A percentile compares a stretch with the other conserved stretches of the same genome.
Conservation (phyloP, 495 filamentous ascomycete species). For the Xylaria nigripes region DNA sequence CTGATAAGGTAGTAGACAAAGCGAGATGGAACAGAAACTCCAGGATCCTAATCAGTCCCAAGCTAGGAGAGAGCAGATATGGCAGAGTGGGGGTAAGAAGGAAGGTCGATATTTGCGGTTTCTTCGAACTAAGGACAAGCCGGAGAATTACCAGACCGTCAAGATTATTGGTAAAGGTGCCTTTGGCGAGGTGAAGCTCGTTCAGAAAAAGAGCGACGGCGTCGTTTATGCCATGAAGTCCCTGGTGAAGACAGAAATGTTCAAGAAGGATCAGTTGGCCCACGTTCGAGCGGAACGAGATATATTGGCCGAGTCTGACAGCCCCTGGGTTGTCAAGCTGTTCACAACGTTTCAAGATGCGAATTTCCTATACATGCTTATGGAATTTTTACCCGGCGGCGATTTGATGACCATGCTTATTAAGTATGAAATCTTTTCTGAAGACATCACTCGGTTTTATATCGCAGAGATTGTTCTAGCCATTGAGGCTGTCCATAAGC, state of each 20-base stretch:
- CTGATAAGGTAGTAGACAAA: slow-evolving; percentile 51
- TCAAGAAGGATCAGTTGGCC: slow-evolving; percentile 98
- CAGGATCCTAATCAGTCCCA: slow-evolving; percentile 63
- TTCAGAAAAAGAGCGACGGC: slow-evolving; percentile 90
- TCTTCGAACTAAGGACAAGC: slow-evolving; percentile 82
- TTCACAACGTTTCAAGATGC: slow-evolving; percentile 95
- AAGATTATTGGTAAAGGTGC: slow-evolving; percentile 99
- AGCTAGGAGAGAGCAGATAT: slow-evolving; percentile 67
- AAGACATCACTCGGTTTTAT: slow-evolving; percentile 98
- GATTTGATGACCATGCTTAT: slow-evolving; percentile 99
- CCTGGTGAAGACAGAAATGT: slow-evolving; percentile 97
- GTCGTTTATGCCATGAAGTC: slow-evolving; percentile 99
- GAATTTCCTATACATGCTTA: slow-evolving; percentile 94
- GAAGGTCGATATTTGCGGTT: slow-evolving; percentile 92
- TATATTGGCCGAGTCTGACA: slow-evolving; percentile 95
- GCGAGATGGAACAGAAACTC: slow-evolving; percentile 79
- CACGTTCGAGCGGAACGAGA: slow-evolving; percentile 97
- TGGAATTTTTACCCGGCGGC: slow-evolving; percentile 97
- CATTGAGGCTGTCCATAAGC: slow-evolving; percentile 94
- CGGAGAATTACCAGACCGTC: slow-evolving; percentile 86
- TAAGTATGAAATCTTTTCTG: slow-evolving; percentile 98
- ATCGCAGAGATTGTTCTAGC: slow-evolving; percentile 97
- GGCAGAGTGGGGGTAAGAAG: slow-evolving; percentile 66
- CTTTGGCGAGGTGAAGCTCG: slow-evolving; percentile 95
- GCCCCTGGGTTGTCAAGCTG: slow-evolving; percentile 97